Evolutionary conservation across 768 basidiomycete genomes (phyloP).

Genomic region (Chiua virens): DNA sequence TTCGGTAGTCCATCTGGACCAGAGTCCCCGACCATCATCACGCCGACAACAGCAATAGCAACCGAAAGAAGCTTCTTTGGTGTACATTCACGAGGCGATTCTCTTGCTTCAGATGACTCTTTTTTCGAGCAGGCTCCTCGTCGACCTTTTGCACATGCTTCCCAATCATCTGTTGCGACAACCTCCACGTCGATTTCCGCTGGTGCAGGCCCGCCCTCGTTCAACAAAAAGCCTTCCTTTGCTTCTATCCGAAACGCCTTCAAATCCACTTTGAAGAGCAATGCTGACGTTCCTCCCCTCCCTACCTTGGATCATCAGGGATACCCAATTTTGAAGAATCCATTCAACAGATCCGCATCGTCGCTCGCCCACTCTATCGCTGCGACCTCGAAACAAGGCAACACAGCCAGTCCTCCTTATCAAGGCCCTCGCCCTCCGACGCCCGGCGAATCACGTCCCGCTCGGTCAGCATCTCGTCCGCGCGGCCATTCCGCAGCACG

Average conservation of each 20-base stretch:
- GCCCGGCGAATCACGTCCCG: constrained; percentile 43
- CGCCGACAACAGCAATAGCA: constrained; percentile 43
- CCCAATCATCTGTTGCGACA: constrained; percentile 68
- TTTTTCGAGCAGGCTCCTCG: constrained; percentile 57
- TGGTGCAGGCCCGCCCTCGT: constrained; percentile 39
- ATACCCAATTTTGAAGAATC: constrained; percentile 75
- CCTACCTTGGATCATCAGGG: constrained; percentile 65
- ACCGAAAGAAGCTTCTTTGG: constrained; percentile 61
- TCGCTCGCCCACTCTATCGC: constrained; percentile 58
- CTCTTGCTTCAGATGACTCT: constrained; percentile 77
- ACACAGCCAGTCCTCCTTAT: constrained; percentile 47
- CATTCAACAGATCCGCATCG: constrained; percentile 80
- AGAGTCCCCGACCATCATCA: constrained; percentile 65
- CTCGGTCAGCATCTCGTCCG: constrained; percentile 41
- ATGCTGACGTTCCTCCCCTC: constrained; percentile 69
- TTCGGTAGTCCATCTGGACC: constrained; percentile 50
- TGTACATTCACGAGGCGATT: constrained; percentile 71
- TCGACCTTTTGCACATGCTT: constrained; percentile 65
- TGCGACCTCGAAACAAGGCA: constrained; percentile 39
- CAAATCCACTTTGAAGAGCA: constrained; percentile 57
- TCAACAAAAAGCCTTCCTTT: constrained; percentile 81
- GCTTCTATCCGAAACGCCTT: constrained; percentile 87
- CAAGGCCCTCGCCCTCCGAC: constrained; percentile 58
- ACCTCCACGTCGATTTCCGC: constrained; percentile 32
- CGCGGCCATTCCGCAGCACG: constrained; percentile 63